A percentile compares a stretch with the other conserved stretches of the same genome.
phyloP scores from a whole-genome alignment of 768 basidiomycete genomes.

The Rhodocollybia butyracea region DNA sequence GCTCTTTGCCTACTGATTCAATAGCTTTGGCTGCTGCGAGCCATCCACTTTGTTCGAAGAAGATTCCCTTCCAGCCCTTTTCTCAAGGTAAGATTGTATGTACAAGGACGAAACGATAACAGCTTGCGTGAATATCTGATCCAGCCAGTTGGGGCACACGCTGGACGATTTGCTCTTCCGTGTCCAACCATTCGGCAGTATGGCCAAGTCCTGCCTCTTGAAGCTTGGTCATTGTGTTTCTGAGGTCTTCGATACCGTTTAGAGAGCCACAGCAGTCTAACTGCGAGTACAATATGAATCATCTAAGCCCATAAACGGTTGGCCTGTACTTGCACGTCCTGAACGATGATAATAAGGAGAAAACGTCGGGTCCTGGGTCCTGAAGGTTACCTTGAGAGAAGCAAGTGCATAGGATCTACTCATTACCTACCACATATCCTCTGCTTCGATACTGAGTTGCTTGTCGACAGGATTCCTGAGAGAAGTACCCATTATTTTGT shows the following conservation, averaged over 20 bases:
- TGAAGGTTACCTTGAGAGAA: not conserved
- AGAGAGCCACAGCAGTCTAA: not conserved
- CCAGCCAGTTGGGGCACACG: slow-evolving; percentile 1
- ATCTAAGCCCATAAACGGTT: too few relatives aligned
- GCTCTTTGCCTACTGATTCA: slow-evolving; percentile 3
- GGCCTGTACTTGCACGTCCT: not conserved
- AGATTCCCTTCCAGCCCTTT: slow-evolving; percentile 8
- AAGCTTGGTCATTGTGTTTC: not conserved
- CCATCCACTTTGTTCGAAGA: slow-evolving; percentile 4
- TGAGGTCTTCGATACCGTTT: not conserved
- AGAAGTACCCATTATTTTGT: slow-evolving; percentile 1
- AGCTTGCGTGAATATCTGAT: not conserved
- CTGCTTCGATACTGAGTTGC: not conserved
- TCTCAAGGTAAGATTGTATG: not conserved
- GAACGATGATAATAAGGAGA: slow-evolving; percentile 5
- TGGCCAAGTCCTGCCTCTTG: slow-evolving; percentile 3
- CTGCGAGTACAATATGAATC: not conserved
- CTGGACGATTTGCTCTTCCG: slow-evolving; percentile 1
- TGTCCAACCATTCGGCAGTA: slow-evolving; percentile 6
- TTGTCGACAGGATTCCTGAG: not conserved
- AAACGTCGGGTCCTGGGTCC: slow-evolving; percentile 2
- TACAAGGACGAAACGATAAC: not conserved
- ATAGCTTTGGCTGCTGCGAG: slow-evolving; percentile 3
- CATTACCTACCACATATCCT: not conserved
- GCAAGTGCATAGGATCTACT: too few relatives aligned